phyloP scores from a whole-genome alignment of 2,329 filamentous ascomycete species.

The Paracoccidioides brasiliensis region DNA sequence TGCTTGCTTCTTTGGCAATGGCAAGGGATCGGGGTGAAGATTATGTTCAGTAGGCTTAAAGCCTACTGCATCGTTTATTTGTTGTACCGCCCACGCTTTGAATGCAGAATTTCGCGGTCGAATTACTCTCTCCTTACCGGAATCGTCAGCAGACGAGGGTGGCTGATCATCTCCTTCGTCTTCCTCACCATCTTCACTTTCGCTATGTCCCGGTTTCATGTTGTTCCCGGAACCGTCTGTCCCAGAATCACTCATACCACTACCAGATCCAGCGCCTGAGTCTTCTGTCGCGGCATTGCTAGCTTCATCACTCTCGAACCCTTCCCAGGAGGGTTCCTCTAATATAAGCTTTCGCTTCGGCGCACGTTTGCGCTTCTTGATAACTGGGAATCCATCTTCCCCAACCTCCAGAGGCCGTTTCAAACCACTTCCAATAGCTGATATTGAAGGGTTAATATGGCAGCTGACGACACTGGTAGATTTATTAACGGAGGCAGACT shows the following conservation, averaged over 20 bases:
- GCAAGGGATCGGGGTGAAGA: constrained; percentile 18
- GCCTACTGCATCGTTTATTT: constrained; percentile 72
- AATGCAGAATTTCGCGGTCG: constrained; percentile 52
- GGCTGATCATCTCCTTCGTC: constrained; percentile 26
- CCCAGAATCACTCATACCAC: constrained; percentile 8
- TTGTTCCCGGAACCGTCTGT: constrained; percentile 20
- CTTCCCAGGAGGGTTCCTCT: constrained; percentile 33
- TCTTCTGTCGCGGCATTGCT: constrained; percentile 27
- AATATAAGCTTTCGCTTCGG: constrained; percentile 18
- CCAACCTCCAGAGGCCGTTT: constrained; percentile 77
- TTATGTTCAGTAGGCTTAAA: constrained; percentile 39
- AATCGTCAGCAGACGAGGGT: constrained; percentile 14
- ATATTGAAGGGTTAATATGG: no score
- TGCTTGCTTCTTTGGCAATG: constrained; percentile 20
- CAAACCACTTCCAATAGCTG: constrained; percentile 56
- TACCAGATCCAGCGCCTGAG: constrained; percentile 19
- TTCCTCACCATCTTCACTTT: constrained; percentile 11
- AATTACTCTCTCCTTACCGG: constrained; percentile 13
- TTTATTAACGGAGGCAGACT: background rate
- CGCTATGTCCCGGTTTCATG: constrained; percentile 19
- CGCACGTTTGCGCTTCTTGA: constrained; percentile 58
- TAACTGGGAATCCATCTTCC: constrained; percentile 63
- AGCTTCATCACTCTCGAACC: constrained; percentile 33
- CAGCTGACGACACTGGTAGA: background rate
- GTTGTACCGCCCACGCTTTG: constrained; percentile 82